Conservation (phyloP, 169 alveolate species). For the Theileria parva region DNA sequence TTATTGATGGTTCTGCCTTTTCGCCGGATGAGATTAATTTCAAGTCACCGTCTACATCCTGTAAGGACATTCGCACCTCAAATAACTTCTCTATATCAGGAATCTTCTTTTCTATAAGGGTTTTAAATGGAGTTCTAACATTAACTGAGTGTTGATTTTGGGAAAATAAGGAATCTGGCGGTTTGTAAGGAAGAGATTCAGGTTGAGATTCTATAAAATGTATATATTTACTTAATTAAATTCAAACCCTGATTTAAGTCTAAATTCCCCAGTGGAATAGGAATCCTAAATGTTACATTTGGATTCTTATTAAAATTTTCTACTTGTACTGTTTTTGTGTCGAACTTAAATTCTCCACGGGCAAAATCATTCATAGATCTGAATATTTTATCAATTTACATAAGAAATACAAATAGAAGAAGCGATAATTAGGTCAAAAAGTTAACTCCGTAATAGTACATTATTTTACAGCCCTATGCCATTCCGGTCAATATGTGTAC, state of each 20-base stretch:
- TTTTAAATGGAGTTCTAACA: constrained; percentile 49
- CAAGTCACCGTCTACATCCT: constrained; percentile 8
- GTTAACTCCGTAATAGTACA: no score
- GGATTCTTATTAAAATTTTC: constrained; percentile 15
- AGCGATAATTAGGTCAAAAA: no score
- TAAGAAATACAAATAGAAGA: no score
- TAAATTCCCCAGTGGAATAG: background rate
- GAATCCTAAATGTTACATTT: constrained; percentile 21
- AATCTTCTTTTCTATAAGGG: constrained; percentile 23
- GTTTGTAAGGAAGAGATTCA: background rate
- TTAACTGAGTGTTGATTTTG: constrained; percentile 48
- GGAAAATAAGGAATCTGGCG: background rate
- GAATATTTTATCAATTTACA: background rate
- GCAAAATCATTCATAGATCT: constrained; percentile 1
- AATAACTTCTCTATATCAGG: constrained; percentile 35
- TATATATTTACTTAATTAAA: background rate
- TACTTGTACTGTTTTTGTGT: constrained; percentile 2
- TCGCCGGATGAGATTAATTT: constrained; percentile 50
- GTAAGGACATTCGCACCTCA: constrained; percentile 47
- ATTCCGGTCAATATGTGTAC: no score
- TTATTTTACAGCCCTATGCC: no score
- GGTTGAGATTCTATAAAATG: background rate
- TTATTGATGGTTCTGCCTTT: constrained; percentile 36
- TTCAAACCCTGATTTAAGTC: constrained; percentile 1
- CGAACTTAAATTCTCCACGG: constrained; percentile 14